Percentiles rank a stretch among this genome's conserved stretches.
Evolutionary conservation across 805 yeast species (phyloP).

Genomic region (Isabelozyma rhagii): DNA sequence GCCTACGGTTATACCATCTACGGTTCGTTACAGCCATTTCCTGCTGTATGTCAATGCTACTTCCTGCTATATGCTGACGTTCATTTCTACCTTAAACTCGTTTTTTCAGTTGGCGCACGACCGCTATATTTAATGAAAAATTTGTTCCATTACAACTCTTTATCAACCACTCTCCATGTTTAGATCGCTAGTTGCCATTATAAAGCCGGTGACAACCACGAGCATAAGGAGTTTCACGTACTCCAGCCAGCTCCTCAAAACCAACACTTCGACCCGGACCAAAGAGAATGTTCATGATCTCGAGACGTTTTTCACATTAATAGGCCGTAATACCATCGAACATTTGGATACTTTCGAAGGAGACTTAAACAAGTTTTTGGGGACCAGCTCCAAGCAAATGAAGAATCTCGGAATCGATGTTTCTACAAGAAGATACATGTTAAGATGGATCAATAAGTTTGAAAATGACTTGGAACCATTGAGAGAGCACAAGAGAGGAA

Average conservation of each 20-base stretch:
- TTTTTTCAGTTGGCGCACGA: neutral
- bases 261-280: constrained; percentile 53
- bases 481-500: constrained; percentile 59
- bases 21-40: no score
- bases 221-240: constrained; percentile 2
- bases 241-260: constrained; percentile 17
- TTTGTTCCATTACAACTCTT: neutral
- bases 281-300: constrained; percentile 57
- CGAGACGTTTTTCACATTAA: constrained; percentile 64
- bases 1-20: no score
- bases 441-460: constrained; percentile 69
- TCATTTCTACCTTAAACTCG: no score
- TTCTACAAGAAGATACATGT: constrained; percentile 66
- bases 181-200: neutral
- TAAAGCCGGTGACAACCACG: neutral
- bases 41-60: no score
- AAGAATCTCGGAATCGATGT: constrained; percentile 77
- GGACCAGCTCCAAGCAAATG: constrained; percentile 50
- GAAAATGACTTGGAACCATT: constrained; percentile 54
- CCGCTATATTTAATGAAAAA: neutral
- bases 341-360: constrained; percentile 63
- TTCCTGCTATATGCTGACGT: no score
- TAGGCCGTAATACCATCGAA: constrained; percentile 75
- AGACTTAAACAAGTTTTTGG: constrained; percentile 59
- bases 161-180: neutral